phyloP scores from a whole-genome alignment of 768 basidiomycete species.

The Mycena galopus region DNA sequence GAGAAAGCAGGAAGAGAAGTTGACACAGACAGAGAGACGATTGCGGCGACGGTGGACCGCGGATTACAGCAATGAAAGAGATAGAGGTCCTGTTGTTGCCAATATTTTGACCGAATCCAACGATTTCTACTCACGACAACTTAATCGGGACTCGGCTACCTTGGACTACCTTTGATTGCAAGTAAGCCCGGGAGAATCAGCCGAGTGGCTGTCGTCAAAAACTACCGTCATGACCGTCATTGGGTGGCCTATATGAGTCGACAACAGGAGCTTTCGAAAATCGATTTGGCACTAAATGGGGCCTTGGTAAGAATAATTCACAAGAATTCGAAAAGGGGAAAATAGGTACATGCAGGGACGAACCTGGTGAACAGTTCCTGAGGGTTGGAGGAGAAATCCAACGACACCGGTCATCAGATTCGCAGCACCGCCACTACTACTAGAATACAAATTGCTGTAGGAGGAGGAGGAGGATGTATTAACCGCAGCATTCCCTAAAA shows the following conservation, averaged over 20 bases:
- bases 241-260: background rate
- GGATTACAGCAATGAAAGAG: background rate
- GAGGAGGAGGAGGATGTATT: no score
- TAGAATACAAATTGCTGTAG: no score
- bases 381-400: background rate
- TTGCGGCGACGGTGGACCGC: background rate
- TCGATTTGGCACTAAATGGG: background rate
- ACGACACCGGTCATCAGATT: background rate
- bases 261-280: background rate
- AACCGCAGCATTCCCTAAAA: no score
- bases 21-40: background rate
- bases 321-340: background rate
- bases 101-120: slow-evolving; percentile 13
- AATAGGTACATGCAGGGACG: background rate
- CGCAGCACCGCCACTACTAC: background rate
- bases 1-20: background rate
- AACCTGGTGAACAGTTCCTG: background rate
- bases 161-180: slow-evolving; percentile 21
- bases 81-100: background rate
- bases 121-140: slow-evolving; percentile 27
- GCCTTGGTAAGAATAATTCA: background rate
- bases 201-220: slow-evolving; percentile 22
- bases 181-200: background rate
- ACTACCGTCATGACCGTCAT: slow-evolving; percentile 16
- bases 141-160: slow-evolving; percentile 29